Evolutionary conservation across 495 filamentous ascomycete genomes (phyloP), one percentile per base, ranked within the genome.

Genomic region (Trichodelitschia bisporula): DNA sequence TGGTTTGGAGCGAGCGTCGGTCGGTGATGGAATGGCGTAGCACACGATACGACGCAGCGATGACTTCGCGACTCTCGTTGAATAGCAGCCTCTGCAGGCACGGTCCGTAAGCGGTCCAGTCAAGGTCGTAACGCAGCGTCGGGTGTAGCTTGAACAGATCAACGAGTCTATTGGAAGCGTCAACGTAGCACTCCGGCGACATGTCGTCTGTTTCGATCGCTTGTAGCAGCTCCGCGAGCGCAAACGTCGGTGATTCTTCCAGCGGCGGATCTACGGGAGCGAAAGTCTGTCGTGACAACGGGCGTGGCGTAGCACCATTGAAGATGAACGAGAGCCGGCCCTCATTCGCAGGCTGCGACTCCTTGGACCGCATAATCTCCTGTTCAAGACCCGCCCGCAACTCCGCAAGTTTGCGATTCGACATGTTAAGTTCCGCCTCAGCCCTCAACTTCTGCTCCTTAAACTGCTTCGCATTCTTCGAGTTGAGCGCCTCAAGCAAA

Each of bases 11-110:
- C 3, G 89, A 95, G 21, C 66, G 69, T 16, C 79, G 61, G 47
- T 95, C 89, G 3, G 86, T 86, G 31, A 95, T 84, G 29, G 82
- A 79, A 51, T 93, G 84, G 49, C 86, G 70, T 33, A 80, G 77
- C 48, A 93, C 69, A 37, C 86, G 65, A 51, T 95, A 97, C 2
- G 76, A 84, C 19, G 86, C 79, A 18, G 86, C 89, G 6, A 92
- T 79, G 18, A 93, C 82, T 48, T 97, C 86, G 40, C 83, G 74
- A 50, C 73, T 92, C 34, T 90, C 82, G 43, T 82, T 89, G 33
- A 97, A 57, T 31, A 97, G 69, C 77, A 97, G 80, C 30, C 74
- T 70, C 46, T 97, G 86, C 51, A 93, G 77, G 15, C 89, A 66
- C 16, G 83, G 49, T 1, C 89, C 89, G 51, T 95, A 97, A 0